Evolutionary conservation across 352 stramenopile genomes (phyloP), one percentile per base, ranked within the genome.

Genomic region (Globisporangium parvum): DNA sequence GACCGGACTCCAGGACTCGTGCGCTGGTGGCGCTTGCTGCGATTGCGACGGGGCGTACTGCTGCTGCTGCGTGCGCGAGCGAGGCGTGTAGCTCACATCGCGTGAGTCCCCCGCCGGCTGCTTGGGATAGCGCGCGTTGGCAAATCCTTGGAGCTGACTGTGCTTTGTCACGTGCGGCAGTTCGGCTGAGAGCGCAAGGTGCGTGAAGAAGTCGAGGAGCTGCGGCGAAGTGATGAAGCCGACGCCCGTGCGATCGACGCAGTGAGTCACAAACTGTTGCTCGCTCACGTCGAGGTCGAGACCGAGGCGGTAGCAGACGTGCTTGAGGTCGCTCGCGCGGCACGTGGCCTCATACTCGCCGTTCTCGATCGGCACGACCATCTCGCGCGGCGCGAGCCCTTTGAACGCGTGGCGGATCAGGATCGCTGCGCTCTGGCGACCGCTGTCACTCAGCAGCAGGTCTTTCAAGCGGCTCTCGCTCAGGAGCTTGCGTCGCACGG

Each of bases 381-480:
- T 77, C 47, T 89, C 79, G 1, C 78, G 63, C 1, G 78, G 60
- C 21, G 75, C 69, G 3, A 91, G 55, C 3, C 78, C 81, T 42
- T 91, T 91, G 57, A 88, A 91, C 5, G 78, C 78, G 20, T 91
- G 81, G 12, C 81, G 72, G 2, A 91, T 70, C 6, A 91, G 59
- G 21, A 91, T 71, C 31, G 73, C 78, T 14, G 78, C 81, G 31
- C 78, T 91, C 41, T 82, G 76, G 2, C 71, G 69, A 6, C 74
- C 75, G n/a, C 78, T 75, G 4, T 85, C 72, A 2, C 62, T 76
- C 17, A 56, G 42, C 17, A 91, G 41, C 31, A 88, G 59, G 5
- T 87, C 72, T 12, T 70, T 73, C 18, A 91, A 49, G 3, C 74
- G 63, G 41, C 77, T 88, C 14, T 87, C 70, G 15, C 69, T 51